These are phyloP conservation scores for Debaryomycetaceae sp. DNA, from an alignment of 1,139 yeast species.

Conservation along the genomic window DNA sequence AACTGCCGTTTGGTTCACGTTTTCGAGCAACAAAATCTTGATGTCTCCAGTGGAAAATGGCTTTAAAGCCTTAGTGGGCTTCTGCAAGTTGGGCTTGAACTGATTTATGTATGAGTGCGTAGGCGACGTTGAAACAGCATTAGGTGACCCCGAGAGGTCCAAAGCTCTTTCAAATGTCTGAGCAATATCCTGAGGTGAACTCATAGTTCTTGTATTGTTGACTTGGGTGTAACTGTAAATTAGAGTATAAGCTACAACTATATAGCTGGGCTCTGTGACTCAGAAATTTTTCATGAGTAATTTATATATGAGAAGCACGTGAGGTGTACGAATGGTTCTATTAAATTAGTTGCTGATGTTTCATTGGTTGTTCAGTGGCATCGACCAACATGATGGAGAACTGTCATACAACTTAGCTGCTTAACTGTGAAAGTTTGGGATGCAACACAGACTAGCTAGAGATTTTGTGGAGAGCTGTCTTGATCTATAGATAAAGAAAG, in stretches of 20 bases:
- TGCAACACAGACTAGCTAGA: no score
- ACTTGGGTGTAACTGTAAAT: not conserved
- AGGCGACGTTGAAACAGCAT: slow-evolving; percentile 78
- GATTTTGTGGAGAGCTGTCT: not conserved
- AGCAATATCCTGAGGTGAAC: slow-evolving; percentile 68
- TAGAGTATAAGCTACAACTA: not conserved
- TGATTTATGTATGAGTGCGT: slow-evolving; percentile 51
- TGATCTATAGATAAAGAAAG: not conserved
- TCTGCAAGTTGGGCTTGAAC: slow-evolving; percentile 40
- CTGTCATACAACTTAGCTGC: no score
- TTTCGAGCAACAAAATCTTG: slow-evolving; percentile 85
- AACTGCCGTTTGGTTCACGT: slow-evolving; percentile 89
- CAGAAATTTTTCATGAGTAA: not conserved
- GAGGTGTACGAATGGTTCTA: not conserved
- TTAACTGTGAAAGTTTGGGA: no score
- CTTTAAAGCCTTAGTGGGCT: slow-evolving; percentile 67
- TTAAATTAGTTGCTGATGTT: not conserved
- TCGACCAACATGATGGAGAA: no score
- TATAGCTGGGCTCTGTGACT: not conserved
- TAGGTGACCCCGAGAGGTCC: slow-evolving; percentile 53
- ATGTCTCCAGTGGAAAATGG: slow-evolving; percentile 92
- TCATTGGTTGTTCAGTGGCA: not conserved
- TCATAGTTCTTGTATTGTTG: slow-evolving; percentile 33
- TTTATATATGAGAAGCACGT: not conserved
- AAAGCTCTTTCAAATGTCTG: slow-evolving; percentile 54